Conservation (phyloP, 2,329 filamentous ascomycete species). For the Aureobasidium leucospermi region DNA sequence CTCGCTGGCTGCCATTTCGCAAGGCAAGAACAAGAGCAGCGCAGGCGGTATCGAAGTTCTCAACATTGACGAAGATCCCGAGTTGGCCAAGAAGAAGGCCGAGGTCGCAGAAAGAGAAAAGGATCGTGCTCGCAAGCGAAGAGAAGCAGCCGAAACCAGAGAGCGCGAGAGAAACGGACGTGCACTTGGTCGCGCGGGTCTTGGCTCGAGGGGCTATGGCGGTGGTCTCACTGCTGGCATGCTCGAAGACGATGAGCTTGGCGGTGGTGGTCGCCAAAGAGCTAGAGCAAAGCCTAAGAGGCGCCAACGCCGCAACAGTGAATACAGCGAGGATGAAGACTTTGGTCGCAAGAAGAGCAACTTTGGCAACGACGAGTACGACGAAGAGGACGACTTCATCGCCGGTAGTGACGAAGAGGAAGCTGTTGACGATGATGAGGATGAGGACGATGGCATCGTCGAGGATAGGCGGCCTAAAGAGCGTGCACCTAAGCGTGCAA, state of each 20-base stretch:
- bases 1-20: constrained; percentile 57
- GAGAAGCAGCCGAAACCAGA: constrained; percentile 60
- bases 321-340: constrained; percentile 67
- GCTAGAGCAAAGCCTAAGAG: constrained; percentile 24
- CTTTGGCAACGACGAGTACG: constrained; percentile 65
- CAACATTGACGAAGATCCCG: constrained; percentile 64
- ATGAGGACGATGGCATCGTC: constrained; percentile 38
- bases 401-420: constrained; percentile 58
- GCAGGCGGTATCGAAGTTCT: constrained; percentile 57
- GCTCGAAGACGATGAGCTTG: constrained; percentile 55
- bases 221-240: constrained; percentile 61
- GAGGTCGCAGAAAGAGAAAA: constrained; percentile 69
- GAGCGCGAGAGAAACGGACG: constrained; percentile 52
- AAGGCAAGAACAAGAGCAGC: constrained; percentile 45
- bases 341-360: constrained; percentile 59
- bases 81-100: constrained; percentile 65
- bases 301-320: constrained; percentile 33
- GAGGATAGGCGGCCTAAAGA: constrained; percentile 21
- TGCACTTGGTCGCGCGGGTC: constrained; percentile 41
- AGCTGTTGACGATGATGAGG: constrained; percentile 53
- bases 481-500: constrained; percentile 21
- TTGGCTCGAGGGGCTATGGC: constrained; percentile 39
- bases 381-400: constrained; percentile 72
- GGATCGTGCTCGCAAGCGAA: constrained; percentile 56
- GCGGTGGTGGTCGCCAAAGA: constrained; percentile 23